phyloP scores from a whole-genome alignment of 116 monocot species.

The Phalaenopsis hybrid region DNA sequence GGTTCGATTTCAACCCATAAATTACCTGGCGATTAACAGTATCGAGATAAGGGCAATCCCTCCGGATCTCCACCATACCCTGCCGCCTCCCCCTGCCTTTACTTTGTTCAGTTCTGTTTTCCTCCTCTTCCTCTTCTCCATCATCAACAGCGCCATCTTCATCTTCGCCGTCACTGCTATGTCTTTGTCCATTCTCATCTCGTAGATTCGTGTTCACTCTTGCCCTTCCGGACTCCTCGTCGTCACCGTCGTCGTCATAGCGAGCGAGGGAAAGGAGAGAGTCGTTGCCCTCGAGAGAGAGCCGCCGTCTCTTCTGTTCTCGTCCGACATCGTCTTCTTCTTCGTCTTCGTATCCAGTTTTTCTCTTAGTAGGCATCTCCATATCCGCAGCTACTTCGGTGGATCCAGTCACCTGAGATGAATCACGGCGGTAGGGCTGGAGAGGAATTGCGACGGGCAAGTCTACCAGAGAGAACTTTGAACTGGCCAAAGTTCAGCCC shows the following conservation, averaged over 20 bases:
- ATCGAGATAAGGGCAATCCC: constrained; percentile 92
- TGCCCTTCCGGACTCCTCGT: constrained; percentile 10
- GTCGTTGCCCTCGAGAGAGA: constrained; percentile 14
- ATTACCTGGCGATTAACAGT: constrained; percentile 92
- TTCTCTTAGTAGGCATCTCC: constrained; percentile 12
- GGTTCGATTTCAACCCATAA: neutral
- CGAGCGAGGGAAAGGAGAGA: constrained; percentile 56
- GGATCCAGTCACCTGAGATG: neutral
- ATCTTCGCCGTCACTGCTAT: neutral
- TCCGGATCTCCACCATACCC: constrained; percentile 67
- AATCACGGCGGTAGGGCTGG: neutral
- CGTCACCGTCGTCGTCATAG: constrained; percentile 59
- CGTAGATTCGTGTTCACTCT: constrained; percentile 8
- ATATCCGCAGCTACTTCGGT: neutral
- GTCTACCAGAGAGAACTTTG: no score
- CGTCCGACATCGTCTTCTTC: constrained; percentile 4
- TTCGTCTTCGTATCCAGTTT: constrained; percentile 2
- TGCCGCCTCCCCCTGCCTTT: constrained; percentile 21
- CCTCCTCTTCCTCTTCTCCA: neutral
- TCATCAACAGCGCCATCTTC: constrained; percentile 26
- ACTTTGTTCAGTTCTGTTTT: neutral
- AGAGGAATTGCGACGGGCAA: neutral
- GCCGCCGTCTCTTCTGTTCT: constrained; percentile 7
- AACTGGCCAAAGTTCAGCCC: no score
- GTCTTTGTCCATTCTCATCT: constrained; percentile 12